Evolutionary conservation across 1,139 yeast species (phyloP), one percentile per base, ranked within the genome.

Genomic region (Debaryomycetaceae sp.): DNA sequence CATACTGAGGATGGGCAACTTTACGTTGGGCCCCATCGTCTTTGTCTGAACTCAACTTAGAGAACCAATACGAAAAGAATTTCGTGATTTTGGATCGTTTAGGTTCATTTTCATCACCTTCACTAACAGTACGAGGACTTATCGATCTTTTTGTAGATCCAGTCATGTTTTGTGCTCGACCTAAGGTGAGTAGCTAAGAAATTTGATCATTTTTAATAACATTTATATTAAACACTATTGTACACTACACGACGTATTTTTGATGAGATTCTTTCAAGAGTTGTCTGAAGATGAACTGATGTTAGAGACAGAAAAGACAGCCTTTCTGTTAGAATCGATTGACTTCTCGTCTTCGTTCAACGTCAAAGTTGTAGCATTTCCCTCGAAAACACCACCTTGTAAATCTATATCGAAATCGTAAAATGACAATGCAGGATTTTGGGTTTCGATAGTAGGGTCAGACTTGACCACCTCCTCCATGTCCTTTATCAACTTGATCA

Each of bases 401-500:
- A 32, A 14, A 17, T 47, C 49, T 7, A 45, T 37, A 1, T 63
- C 70, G 6, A 54, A 55, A 41, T 68, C 73, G 43, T 71, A 70
- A 51, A 65, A 72, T 1, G 71, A 61, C 35, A 64, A 55, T 0
- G 78, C 78, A 0, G 77, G 78, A 44, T 72, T 72, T 42, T 61
- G 63, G 24, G 70, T 53, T 1, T 75, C 76, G 1, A 70, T 67
- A n/a, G 68, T 49, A 0, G 75, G 74, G 41, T 70, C 65, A 42
- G 67, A 65, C 36, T 64, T 53, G 0, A 73, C 69, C 4, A 65
- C 71, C 4, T 56, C 52, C 40, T 75, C 81, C 29, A 78, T 69
- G 38, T 76, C 79, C 45, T 74, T 73, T 17, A 77, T 74, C 15
- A 75, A 61, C 44, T 74, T 73, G 39, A 81, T 77, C 67, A 81